Conservation (phyloP, 2,329 filamentous ascomycete species). For the Aspergillus sp. region DNA sequence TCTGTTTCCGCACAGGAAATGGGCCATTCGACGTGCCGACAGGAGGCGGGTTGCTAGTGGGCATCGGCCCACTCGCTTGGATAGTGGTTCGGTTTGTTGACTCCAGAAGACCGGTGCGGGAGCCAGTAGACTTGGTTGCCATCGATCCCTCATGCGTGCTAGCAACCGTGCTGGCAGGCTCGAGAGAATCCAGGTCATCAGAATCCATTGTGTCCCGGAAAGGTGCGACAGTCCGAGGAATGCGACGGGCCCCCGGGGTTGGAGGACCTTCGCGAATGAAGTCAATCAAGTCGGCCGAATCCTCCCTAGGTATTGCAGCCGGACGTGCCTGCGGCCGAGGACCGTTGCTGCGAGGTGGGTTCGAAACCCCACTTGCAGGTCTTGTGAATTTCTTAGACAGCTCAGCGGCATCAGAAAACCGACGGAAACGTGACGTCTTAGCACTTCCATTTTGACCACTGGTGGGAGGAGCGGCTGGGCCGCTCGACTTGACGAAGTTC, state of each 20-base stretch:
- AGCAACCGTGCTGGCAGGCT: constrained; percentile 25
- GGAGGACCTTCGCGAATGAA: constrained; percentile 89
- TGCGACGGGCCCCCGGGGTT: constrained; percentile 62
- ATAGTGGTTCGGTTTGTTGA: constrained; percentile 31
- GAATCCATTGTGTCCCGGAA: constrained; percentile 85
- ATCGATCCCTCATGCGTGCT: constrained; percentile 53
- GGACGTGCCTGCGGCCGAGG: constrained; percentile 69
- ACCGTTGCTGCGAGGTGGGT: constrained; percentile 20
- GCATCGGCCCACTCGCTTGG: constrained; percentile 18
- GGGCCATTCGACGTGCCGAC: constrained; percentile 30
- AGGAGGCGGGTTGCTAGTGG: constrained; percentile 8
- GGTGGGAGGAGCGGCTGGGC: constrained; percentile 10
- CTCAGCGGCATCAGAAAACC: constrained; percentile 17
- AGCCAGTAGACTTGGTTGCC: constrained; percentile 63
- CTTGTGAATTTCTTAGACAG: constrained; percentile 15
- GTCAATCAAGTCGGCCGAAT: constrained; percentile 84
- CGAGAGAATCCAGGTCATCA: constrained; percentile 59
- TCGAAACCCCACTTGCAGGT: constrained; percentile 16
- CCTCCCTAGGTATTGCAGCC: constrained; percentile 59
- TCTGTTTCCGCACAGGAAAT: constrained; percentile 70
- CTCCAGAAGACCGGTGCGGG: constrained; percentile 66
- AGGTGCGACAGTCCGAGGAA: constrained; percentile 77
- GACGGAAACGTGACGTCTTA: constrained; percentile 8
- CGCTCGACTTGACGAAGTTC: constrained; percentile 72
- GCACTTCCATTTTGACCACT: constrained; percentile 4